Evolutionary conservation across 805 yeast genomes (phyloP), one percentile per base, ranked within the genome.

Genomic region (Candida adriatica): DNA sequence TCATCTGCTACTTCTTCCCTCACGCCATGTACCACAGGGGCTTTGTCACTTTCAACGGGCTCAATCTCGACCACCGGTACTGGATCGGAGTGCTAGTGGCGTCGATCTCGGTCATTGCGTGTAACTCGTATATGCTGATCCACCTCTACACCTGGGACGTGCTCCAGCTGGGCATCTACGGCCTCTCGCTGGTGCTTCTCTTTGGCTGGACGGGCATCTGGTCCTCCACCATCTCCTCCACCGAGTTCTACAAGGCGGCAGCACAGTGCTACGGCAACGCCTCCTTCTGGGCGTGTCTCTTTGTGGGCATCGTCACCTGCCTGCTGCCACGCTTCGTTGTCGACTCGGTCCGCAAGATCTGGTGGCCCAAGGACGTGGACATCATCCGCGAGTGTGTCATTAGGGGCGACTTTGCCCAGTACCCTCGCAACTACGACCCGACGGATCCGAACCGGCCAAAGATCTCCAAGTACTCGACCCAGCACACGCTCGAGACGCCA

Each of bases 121-220:
- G 88, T 59, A 78, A 83, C 49, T 38, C 70, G 4, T 80, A 78
- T 52, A 68, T 82, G 34, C 50, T 78, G 42, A 53, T 78, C 40
- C 86, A 78, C 45, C 84, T 79, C 51, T 71, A 70, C 49, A 68
- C 86, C 49, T 83, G 94, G 94, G 94, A 83, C 57, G 81, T 86
- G 85, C 61, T 79, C 27, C 69, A 81, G 5, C 48, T 64, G 9
- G 48, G 78, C 33, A 67, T 79, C 37, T 68, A 72, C 33, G 60
- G 62, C 3, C 46, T 82, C 14, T 79, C 90, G 2, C 66, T 76
- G 27, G 41, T 81, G 17, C 46, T 80, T 13, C 62, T 81, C 20
- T 78, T 71, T 51, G 78, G 69, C 18, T 83, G 94, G 94, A 75
- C 88, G 2, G 90, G 90, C 41, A 64, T 80, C 29, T 83, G 90